These are phyloP conservation scores for Mycena pura DNA, from an alignment of 768 basidiomycete species.

Conservation along the genomic window DNA sequence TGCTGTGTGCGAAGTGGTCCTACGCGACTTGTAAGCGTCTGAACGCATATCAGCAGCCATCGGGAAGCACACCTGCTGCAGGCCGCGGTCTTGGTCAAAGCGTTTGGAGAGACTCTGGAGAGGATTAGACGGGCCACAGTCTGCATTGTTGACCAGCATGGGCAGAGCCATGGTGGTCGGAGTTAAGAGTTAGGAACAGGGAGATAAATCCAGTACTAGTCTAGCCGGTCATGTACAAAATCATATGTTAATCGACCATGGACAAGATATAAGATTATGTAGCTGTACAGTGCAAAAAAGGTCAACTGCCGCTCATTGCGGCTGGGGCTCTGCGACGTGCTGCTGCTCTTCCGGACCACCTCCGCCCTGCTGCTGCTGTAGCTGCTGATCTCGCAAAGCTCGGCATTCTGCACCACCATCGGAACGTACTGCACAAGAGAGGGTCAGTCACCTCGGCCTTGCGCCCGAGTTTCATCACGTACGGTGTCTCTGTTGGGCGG, in stretches of 20 bases:
- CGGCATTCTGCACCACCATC: conserved; percentile 86
- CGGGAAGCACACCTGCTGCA: conserved; percentile 68
- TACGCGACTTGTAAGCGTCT: conserved; percentile 32
- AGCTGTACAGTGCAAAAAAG: conserved; percentile 3
- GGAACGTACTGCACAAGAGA: conserved; percentile 67
- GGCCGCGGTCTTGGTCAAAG: conserved; percentile 79
- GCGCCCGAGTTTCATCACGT: conserved; percentile 45
- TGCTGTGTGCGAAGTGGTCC: conserved; percentile 74
- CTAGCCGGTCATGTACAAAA: conserved; percentile 15
- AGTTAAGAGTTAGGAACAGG: neutral
- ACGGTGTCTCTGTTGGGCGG: conserved; percentile 73
- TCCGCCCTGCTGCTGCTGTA: conserved; percentile 32
- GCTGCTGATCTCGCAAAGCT: conserved; percentile 45
- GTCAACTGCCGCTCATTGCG: neutral
- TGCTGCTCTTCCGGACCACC: neutral
- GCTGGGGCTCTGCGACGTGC: neutral
- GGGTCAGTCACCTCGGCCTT: conserved; percentile 29
- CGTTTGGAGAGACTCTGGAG: conserved; percentile 80
- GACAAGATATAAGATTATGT: conserved; percentile 1
- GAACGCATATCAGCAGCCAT: too few species aligned
- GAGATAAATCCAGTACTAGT: conserved; percentile 11
- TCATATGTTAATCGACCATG: conserved; percentile 2
- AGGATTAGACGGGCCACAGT: conserved; percentile 88
- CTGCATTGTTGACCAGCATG: conserved; percentile 76
- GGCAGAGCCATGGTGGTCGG: conserved; percentile 71